phyloP scores from a whole-genome alignment of 768 basidiomycete species.

The Auriscalpium vulgare region DNA sequence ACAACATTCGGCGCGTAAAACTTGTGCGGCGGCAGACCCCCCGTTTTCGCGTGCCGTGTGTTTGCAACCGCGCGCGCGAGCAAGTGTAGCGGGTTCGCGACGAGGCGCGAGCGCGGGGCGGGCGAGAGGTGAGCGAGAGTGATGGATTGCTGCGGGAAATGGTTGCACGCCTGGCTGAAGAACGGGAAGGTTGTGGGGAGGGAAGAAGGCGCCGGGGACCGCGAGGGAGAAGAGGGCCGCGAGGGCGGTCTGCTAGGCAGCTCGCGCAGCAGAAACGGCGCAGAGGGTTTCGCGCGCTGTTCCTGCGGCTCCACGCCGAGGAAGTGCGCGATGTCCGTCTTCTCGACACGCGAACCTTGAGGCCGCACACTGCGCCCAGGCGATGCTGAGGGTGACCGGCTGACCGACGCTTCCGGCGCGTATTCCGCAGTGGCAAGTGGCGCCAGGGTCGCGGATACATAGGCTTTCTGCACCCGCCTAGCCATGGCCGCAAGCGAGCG shows the following conservation, averaged over 20 bases:
- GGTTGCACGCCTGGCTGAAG: conserved; percentile 26
- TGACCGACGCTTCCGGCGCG: conserved; percentile 7
- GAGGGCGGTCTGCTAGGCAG: background rate
- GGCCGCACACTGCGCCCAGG: conserved; percentile 36
- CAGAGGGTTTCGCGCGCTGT: background rate
- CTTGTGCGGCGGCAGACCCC: conserved; percentile 32
- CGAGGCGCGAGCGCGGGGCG: conserved; percentile 38
- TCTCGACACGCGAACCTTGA: conserved; percentile 37
- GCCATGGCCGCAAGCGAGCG: conserved; percentile 32
- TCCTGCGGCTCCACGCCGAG: background rate
- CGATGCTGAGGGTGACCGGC: conserved; percentile 16
- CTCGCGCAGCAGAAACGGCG: conserved; percentile 6
- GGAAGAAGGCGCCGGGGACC: background rate
- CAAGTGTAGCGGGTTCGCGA: conserved; percentile 53
- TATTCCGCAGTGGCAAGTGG: conserved; percentile 24
- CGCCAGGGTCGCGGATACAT: conserved; percentile 47
- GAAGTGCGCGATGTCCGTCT: background rate
- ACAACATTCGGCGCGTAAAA: conserved; percentile 7
- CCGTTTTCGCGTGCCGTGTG: conserved; percentile 26
- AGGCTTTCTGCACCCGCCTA: conserved; percentile 49
- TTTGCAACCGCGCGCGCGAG: conserved; percentile 57
- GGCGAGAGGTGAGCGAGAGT: conserved; percentile 1
- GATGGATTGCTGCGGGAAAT: conserved; percentile 14
- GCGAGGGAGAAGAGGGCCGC: background rate
- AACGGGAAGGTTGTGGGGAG: conserved; percentile 28